Evolutionary conservation across 495 filamentous ascomycete species (phyloP), one percentile per base, ranked within the genome.

Genomic region (Staphylotrichum longicolle): DNA sequence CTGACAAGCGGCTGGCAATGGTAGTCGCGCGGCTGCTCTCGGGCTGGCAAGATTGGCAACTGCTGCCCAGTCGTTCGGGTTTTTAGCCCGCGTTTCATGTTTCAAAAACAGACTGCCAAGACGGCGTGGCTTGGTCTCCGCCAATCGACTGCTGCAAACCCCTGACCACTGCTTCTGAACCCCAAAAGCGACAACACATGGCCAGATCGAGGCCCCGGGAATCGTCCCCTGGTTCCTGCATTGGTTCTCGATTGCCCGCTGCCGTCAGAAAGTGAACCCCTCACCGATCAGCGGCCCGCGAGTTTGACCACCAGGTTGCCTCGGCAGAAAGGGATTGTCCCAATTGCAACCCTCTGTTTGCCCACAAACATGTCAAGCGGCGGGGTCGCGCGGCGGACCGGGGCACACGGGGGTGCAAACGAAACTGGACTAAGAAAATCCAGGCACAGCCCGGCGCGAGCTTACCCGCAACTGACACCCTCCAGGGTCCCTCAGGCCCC

Each of bases 51-150:
- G 3, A 20, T 33, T n/a, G 7, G 56, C 40, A 33, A 37, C 5
- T 41, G 54, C 40, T 20, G 54, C 41, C 27, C 54, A 47, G 48
- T 51, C 39, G 11, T 15, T 42, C 14, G 3, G 40, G 40, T 46
- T 34, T 41, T 62, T 51, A 58, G 60, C 57, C 59, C 52, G 15
- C 45, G 59, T 62, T 63, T 60, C 58, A 66, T 10, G 60, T 62
- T 65, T 46, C 61, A 45, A 14, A 57, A 51, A 32, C 12, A 33
- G 50, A 48, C 40, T 15, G 45, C 51, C 52, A 54, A 54, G 45
- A 10, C 33, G 59, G 59, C 52, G 59, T 61, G 59, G 59, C 44
- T n/a, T 32, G 51, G 42, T 55, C 34, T 27, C 52, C 42, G 10
- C 59, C 59, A 61, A 61, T 61, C 49, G 45, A 4, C 12, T 39